These are phyloP conservation scores for Solanum verrucosum DNA, from an alignment of 257 asterid species.

Conservation along the genomic window DNA sequence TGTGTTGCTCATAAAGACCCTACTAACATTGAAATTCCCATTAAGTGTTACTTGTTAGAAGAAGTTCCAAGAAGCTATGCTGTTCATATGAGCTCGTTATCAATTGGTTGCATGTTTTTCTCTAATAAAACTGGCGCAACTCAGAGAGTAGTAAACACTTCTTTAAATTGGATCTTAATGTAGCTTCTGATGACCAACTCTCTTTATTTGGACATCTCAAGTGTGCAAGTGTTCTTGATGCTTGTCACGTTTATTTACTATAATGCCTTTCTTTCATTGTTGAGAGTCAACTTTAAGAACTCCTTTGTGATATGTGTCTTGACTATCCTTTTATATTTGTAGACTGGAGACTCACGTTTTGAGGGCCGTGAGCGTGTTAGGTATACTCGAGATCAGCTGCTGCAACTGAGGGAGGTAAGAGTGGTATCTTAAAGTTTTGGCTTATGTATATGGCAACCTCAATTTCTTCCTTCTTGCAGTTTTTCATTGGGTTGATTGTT, in stretches of 20 bases:
- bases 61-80: not conserved
- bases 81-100: not conserved
- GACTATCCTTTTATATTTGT: not conserved
- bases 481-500: not conserved
- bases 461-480: not conserved
- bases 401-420: constrained; percentile 79
- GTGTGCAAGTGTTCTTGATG: not conserved
- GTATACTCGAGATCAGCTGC: constrained; percentile 64
- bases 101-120: not conserved
- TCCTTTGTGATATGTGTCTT: not conserved
- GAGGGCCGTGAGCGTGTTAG: constrained; percentile 64
- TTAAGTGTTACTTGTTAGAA: not conserved
- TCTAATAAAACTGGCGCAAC: not conserved
- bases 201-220: not conserved
- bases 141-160: not conserved
- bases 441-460: not conserved
- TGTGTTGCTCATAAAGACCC: constrained; percentile 51
- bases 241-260: not conserved
- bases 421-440: not conserved
- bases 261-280: not conserved
- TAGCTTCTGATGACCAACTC: not conserved
- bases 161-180: not conserved
- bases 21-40: constrained; percentile 19
- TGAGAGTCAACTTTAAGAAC: not conserved
- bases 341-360: constrained; percentile 77